These are phyloP conservation scores for Xylariaceae sp. DNA, from an alignment of 2,329 filamentous ascomycete genomes.

Conservation along the genomic window DNA sequence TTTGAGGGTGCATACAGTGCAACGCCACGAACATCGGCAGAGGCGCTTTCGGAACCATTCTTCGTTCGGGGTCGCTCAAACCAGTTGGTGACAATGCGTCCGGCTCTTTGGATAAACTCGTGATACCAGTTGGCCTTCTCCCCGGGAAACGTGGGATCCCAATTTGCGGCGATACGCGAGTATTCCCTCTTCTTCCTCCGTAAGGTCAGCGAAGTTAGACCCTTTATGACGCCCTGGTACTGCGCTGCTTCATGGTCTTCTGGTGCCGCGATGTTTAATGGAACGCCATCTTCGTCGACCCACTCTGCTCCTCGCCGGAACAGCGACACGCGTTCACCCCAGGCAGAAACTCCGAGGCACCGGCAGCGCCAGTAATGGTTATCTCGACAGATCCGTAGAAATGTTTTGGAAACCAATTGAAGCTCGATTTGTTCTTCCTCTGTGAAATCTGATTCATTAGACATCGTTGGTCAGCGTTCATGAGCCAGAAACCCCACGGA, in stretches of 20 bases:
- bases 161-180: slow-evolving; percentile 64
- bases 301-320: slow-evolving; percentile 44
- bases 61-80: slow-evolving; percentile 55
- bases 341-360: slow-evolving; percentile 66
- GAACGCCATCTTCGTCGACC: slow-evolving; percentile 27
- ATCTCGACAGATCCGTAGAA: slow-evolving; percentile 66
- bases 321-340: slow-evolving; percentile 51
- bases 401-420: slow-evolving; percentile 62
- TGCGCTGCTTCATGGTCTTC: slow-evolving; percentile 26
- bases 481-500: not conserved
- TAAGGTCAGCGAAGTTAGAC: slow-evolving; percentile 21
- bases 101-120: slow-evolving; percentile 81
- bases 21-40: slow-evolving; percentile 66
- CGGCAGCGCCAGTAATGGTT: slow-evolving; percentile 69
- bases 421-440: slow-evolving; percentile 59
- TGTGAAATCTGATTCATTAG: slow-evolving; percentile 41
- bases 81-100: slow-evolving; percentile 70
- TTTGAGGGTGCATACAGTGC: slow-evolving; percentile 57
- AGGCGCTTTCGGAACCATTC: slow-evolving; percentile 39
- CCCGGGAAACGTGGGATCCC: slow-evolving; percentile 70
- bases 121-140: slow-evolving; percentile 80
- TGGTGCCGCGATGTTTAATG: slow-evolving; percentile 17
- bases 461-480: not conserved
- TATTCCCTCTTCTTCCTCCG: slow-evolving; percentile 36
- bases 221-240: slow-evolving; percentile 28